Conservation (phyloP, 495 filamentous ascomycete genomes). For the Tetracladium marchalianum region DNA sequence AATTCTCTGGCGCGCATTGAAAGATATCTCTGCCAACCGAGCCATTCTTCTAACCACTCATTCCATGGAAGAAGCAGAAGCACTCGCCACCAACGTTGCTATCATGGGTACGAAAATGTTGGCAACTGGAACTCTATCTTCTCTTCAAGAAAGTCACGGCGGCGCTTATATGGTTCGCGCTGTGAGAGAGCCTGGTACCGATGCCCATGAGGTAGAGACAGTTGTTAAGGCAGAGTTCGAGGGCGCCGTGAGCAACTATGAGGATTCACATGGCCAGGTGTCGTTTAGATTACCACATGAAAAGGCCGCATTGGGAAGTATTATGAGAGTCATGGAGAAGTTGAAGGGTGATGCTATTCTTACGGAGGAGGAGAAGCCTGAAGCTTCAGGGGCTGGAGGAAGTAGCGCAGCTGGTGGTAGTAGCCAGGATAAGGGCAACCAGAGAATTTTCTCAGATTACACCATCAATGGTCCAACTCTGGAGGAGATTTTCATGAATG, state of each 20-base stretch:
- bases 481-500: constrained; percentile 19
- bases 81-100: constrained; percentile 35
- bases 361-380: not conserved
- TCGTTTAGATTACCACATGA: constrained; percentile 14
- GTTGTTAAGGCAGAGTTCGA: constrained; percentile 6
- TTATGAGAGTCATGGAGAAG: constrained; percentile 16
- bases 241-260: constrained; percentile 4
- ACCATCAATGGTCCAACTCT: constrained; percentile 13
- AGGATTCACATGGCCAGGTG: constrained; percentile 15
- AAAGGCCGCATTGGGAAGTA: constrained; percentile 8
- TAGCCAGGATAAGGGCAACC: not conserved
- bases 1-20: constrained; percentile 34
- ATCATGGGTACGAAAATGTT: constrained; percentile 38
- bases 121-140: constrained; percentile 30
- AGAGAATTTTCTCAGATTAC: constrained; percentile 9
- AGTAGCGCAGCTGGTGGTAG: not conserved
- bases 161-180: constrained; percentile 30
- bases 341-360: constrained; percentile 14
- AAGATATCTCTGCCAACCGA: constrained; percentile 24
- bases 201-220: constrained; percentile 2
- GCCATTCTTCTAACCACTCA: constrained; percentile 36
- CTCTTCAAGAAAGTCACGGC: constrained; percentile 31
- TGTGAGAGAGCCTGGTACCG: not conserved
- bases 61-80: constrained; percentile 43
- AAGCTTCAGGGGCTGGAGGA: constrained; percentile 1